Evolutionary conservation across 148 eudicot genomes (phyloP).

Genomic region (Gaultheria prostrata): DNA sequence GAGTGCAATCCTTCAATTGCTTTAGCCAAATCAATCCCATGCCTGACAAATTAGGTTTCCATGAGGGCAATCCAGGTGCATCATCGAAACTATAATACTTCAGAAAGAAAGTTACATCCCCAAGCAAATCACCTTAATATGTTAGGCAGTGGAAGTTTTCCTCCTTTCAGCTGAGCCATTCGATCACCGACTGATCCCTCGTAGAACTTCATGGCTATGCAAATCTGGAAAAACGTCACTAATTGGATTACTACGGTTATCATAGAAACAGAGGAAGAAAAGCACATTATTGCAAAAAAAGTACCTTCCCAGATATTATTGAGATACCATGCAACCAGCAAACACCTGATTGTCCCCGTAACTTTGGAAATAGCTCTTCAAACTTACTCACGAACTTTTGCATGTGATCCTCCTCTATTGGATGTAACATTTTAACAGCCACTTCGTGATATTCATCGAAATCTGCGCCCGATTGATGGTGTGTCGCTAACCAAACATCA

Average conservation of each 20-base stretch:
- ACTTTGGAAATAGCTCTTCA: conserved; percentile 46
- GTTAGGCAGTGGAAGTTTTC: conserved; percentile 65
- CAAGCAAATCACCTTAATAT: conserved; percentile 54
- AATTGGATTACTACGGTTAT: not conserved
- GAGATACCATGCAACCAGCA: conserved; percentile 90
- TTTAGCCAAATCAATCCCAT: conserved; percentile 58
- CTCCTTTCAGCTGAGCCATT: conserved; percentile 68
- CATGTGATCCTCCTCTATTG: conserved; percentile 53
- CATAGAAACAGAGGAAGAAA: conserved; percentile 1
- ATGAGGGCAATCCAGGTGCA: conserved; percentile 9
- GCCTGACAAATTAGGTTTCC: conserved; percentile 39
- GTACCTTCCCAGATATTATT: conserved; percentile 66
- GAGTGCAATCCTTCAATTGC: conserved; percentile 61
- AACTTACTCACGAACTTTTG: conserved; percentile 55
- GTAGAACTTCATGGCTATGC: conserved; percentile 75
- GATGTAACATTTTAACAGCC: conserved; percentile 70
- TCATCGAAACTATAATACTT: not conserved
- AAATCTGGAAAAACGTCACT: conserved; percentile 39
- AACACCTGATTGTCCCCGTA: conserved; percentile 41
- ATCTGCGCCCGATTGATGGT: conserved; percentile 67
- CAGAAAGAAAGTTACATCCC: conserved; percentile 4
- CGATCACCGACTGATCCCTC: conserved; percentile 87
- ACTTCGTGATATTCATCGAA: conserved; percentile 92
- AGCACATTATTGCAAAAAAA: not conserved
- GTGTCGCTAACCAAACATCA: conserved; percentile 92